Evolutionary conservation across 768 basidiomycete species (phyloP).

Genomic region (Boletus barrowsii): DNA sequence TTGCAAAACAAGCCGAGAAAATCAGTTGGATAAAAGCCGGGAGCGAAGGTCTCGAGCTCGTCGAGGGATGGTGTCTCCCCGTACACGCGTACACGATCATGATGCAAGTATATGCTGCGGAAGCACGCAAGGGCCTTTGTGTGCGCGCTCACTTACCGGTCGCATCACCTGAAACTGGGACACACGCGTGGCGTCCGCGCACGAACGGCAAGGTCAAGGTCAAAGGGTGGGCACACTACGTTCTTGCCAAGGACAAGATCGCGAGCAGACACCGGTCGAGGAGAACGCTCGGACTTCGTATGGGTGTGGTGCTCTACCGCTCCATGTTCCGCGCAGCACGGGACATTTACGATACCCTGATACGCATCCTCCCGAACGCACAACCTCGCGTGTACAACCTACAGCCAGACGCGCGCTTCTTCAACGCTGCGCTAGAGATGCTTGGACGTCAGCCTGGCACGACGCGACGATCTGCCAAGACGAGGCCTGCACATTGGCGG

Average conservation of each 20-base stretch:
- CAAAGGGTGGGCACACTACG: conserved; percentile 36
- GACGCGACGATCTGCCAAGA: conserved; percentile 16
- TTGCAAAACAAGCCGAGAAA: conserved; percentile 57
- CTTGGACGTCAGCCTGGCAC: conserved; percentile 29
- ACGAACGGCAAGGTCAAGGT: conserved; percentile 19
- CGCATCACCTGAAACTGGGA: conserved; percentile 2
- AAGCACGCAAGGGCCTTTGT: conserved; percentile 35
- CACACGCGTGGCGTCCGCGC: conserved; percentile 17
- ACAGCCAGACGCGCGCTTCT: conserved; percentile 61
- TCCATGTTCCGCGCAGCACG: conserved; percentile 35
- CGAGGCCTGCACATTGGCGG: conserved; percentile 27
- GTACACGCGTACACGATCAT: conserved; percentile 70
- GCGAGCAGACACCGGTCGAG: conserved; percentile 24
- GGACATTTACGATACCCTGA: conserved; percentile 25
- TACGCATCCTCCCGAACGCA: conserved; percentile 19
- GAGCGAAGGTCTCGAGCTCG: conserved; percentile 17
- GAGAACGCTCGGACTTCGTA: conserved; percentile 28
- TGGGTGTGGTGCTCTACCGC: conserved; percentile 33
- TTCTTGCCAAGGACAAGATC: conserved; percentile 22
- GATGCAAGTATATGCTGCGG: conserved; percentile 55
- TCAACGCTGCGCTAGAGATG: conserved; percentile 56
- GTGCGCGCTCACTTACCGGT: conserved; percentile 7
- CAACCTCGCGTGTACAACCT: conserved; percentile 36
- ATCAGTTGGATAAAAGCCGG: conserved; percentile 44
- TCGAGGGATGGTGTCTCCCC: conserved; percentile 61